Base-by-base conservation (phyloP, 257 asterid species). In the Solanum chilense region DNA sequence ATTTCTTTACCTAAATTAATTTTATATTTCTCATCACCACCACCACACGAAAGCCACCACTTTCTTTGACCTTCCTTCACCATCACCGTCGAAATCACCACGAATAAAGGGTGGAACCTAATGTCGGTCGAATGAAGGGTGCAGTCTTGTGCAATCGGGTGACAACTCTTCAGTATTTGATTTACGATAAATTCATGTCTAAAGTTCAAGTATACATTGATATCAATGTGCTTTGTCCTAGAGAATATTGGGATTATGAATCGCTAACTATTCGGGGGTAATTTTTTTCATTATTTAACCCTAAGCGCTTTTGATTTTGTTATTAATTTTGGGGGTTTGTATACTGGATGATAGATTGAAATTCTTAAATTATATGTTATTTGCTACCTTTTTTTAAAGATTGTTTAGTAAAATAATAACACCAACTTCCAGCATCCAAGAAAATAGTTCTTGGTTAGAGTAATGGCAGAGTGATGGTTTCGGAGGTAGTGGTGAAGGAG, bases 251-350 rank as follows among this genome's bases (percentile, higher is more conserved):
- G 87, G 87, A 85, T 85, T 69, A 85, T 45, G 87, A 85, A 74
- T 85, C 87, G 14, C 62, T 85, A 35, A 25, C 87, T 68, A 60
- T 85, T 85, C 87, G 82, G 87, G 87, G 87, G 87, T 85, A 85
- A 84, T 3, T 39, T 25, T 66, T 39, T 33, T 7, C 23, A 39
- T 15, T 10, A 27, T 49, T 35, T 23, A 76, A 41, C 83, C 58
- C 58, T 76, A 41, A 76, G 42, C 18, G 7, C 56, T 1, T 41
- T 11, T 41, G 35, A 41, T 41, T 41, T 23, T 75, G 33, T 75
- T 39, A 29, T 12, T 21, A 39, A 45, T 37, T 75, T 25, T 12
- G 73, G 18, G 35, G 35, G 2, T 23, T 41, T 76, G 6, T 75
- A 23, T 75, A 41, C 58, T 12, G 2, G 18, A 5, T 37, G 27